Percentiles rank a stretch among this genome's conserved stretches.
Conservation (phyloP, 352 stramenopile genomes). For the Saprolegnia diclina region DNA sequence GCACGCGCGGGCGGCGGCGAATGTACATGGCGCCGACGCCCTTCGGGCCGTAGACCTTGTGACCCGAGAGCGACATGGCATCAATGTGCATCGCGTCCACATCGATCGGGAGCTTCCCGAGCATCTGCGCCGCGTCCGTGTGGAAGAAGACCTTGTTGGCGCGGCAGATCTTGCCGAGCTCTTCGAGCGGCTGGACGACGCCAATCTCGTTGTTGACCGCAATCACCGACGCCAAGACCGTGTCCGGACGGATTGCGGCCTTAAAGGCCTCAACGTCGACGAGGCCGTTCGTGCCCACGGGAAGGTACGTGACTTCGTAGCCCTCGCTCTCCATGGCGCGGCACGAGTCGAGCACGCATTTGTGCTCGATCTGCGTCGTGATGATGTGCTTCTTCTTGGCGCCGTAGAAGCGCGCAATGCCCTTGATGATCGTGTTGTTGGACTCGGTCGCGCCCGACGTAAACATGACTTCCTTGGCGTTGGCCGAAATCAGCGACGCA, state of each 20-base stretch:
- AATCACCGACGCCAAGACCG: conserved; percentile 97
- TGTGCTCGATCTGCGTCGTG: conserved; percentile 96
- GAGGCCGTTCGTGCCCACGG: conserved; percentile 88
- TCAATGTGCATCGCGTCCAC: conserved; percentile 99
- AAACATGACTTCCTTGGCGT: conserved; percentile 99
- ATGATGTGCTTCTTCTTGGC: conserved; percentile 98
- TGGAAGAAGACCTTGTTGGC: conserved; percentile 97
- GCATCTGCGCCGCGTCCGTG: conserved; percentile 98
- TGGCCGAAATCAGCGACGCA: conserved; percentile 90
- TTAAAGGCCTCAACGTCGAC: conserved; percentile 94
- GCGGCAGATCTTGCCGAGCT: conserved; percentile 93
- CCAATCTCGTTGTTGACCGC: conserved; percentile 99
- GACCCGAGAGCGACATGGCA: conserved; percentile 96
- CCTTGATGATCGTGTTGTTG: conserved; percentile 99
- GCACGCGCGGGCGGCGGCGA: conserved; percentile 91
- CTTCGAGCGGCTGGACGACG: conserved; percentile 95
- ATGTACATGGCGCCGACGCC: conserved; percentile 98
- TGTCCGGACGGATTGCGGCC: conserved; percentile 91
- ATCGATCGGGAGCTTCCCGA: conserved; percentile 95
- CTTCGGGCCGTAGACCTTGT: conserved; percentile 99
- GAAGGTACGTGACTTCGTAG: conserved; percentile 98
- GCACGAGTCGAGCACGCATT: conserved; percentile 98
- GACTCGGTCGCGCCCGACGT: conserved; percentile 98
- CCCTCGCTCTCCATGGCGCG: conserved; percentile 94
- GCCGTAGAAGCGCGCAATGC: conserved; percentile 93